These are phyloP conservation scores for Gillenia trifoliata DNA, from an alignment of 306 rosid species.

Conservation along the genomic window DNA sequence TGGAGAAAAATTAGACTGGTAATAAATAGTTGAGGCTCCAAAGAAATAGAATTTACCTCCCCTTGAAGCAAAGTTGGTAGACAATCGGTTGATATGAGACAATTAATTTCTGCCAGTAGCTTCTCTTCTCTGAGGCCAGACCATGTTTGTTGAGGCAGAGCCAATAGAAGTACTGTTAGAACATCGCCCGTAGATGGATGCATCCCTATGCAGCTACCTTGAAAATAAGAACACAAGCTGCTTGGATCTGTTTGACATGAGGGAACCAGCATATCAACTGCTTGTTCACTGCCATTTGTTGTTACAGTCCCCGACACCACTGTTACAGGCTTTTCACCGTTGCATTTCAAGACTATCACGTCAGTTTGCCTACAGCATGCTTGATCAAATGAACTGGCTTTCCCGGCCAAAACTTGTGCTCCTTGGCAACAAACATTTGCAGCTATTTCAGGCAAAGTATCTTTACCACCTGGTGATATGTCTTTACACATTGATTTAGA, in stretches of 20 bases:
- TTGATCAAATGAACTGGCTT: slow-evolving; percentile 21
- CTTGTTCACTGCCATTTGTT: slow-evolving; percentile 48
- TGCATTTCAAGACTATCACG: slow-evolving; percentile 37
- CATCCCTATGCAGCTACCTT: slow-evolving; percentile 66
- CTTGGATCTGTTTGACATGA: slow-evolving; percentile 34
- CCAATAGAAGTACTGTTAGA: slow-evolving; percentile 67
- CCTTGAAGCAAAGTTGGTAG: slow-evolving; percentile 66
- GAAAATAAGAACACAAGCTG: slow-evolving; percentile 42
- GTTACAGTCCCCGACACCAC: slow-evolving; percentile 69
- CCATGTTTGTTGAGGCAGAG: slow-evolving; percentile 76
- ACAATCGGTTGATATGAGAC: slow-evolving; percentile 44
- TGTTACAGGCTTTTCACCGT: slow-evolving; percentile 43
- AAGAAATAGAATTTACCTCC: slow-evolving; percentile 48
- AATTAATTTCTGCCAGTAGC: slow-evolving; percentile 42
- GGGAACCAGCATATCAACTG: slow-evolving; percentile 68
- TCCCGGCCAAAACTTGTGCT: slow-evolving; percentile 47
- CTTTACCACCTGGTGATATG: slow-evolving; percentile 25
- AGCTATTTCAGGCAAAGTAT: slow-evolving; percentile 43
- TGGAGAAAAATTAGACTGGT: not conserved
- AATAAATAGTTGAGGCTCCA: not conserved
- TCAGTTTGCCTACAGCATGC: slow-evolving; percentile 44
- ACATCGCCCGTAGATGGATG: slow-evolving; percentile 79
- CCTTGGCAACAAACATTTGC: slow-evolving; percentile 66
- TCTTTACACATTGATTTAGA: slow-evolving; percentile 33
- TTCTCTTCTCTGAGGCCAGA: slow-evolving; percentile 53